Base-by-base conservation (phyloP, 257 asterid species). In the Solanum ossicruentum region DNA sequence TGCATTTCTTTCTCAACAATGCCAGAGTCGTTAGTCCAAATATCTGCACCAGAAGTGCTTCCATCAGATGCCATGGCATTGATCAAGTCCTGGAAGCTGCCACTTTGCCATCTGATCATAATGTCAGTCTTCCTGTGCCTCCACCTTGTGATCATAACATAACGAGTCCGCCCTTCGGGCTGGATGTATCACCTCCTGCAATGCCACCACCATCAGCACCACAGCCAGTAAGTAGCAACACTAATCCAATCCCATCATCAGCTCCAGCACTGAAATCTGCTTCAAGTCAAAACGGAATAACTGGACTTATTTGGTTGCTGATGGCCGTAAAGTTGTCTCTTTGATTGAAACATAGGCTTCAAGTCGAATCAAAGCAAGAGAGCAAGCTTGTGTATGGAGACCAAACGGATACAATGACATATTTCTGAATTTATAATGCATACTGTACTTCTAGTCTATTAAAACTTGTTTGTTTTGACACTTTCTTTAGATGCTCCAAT, bases 51-150 rank as follows among this genome's bases (percentile, higher is more conserved):
- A 67, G 32, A 12, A 93, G 91, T 26, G 66, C 85, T 13, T 89
- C 93, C 4, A 88, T 94, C 17, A 88, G 98, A 87, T 95, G 99
- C 5, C 99, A 92, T 57, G 99, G 99, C 23, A 85, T 95, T 41
- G 97, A 95, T 60, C 95, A 91, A n/a, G 90, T 92, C 43, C 82
- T 87, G 86, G 90, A 89, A 43, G 89, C 89, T 12, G 12, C 45
- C 61, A 0, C 82, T 28, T 75, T 75, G 81, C 1, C 60, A 47
- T 75, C 81, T 75, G 58, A 75, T 49, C 58, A 23, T 49, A 49
- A 75, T 75, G 41, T 61, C 45, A 51, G 61, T 49, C 61, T 15
- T 51, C 23, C 82, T 49, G 9, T 51, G 43, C 58, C 58, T 75
- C 82, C 61, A 49, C 82, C 82, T 23, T 49, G 82, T 66, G 72